These are phyloP conservation scores for Phytophthora hibernalis DNA, from an alignment of 352 stramenopile genomes.

Conservation along the genomic window DNA sequence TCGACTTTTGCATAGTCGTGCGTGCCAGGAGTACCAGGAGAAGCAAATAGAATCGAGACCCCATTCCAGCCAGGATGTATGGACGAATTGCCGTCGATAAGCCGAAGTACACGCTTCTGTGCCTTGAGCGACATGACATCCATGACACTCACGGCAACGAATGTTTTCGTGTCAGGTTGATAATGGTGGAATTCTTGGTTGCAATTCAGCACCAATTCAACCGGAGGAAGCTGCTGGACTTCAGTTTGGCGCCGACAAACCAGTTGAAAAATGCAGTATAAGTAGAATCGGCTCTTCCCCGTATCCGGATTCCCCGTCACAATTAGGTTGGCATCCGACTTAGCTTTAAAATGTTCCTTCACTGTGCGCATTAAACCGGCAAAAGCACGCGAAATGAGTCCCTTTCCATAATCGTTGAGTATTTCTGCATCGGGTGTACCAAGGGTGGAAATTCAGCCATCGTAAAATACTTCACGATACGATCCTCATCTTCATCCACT, in stretches of 20 bases:
- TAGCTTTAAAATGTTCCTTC: neutral
- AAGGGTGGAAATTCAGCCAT: too few relatives aligned
- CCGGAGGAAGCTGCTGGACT: slow-evolving; percentile 8
- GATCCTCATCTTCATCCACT: too few relatives aligned
- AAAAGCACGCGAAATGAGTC: neutral
- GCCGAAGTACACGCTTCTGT: slow-evolving; percentile 26
- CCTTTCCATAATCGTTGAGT: too few relatives aligned
- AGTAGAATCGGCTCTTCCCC: neutral
- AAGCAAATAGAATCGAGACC: slow-evolving; percentile 24
- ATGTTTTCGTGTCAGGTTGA: too few relatives aligned
- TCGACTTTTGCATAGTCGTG: neutral
- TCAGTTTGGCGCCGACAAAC: neutral
- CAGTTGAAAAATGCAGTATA: slow-evolving; percentile 29
- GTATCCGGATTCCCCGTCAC: neutral
- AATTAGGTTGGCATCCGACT: neutral
- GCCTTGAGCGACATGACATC: too few relatives aligned
- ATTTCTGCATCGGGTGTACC: too few relatives aligned
- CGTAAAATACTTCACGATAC: too few relatives aligned
- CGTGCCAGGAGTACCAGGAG: neutral
- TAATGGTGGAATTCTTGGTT: neutral
- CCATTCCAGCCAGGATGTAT: slow-evolving; percentile 9
- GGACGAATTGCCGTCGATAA: slow-evolving; percentile 26
- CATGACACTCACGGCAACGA: too few relatives aligned
- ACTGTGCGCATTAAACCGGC: neutral
- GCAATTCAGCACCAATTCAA: slow-evolving; percentile 28